phyloP scores from a whole-genome alignment of 192 early-diverging fungal genomes.

The Funneliformis mosseae region DNA sequence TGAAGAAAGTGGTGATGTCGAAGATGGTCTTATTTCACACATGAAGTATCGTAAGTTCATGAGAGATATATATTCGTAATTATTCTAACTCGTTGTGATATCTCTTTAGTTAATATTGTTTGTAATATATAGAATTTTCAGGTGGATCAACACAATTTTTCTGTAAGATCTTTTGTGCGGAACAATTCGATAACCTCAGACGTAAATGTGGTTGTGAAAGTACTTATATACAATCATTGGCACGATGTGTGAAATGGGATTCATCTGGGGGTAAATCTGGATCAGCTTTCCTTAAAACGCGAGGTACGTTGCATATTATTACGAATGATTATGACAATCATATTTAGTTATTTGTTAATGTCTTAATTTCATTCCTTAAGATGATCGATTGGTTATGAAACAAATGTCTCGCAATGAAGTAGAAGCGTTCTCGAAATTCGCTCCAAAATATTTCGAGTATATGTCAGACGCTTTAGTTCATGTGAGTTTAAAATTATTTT shows the following conservation, averaged over 20 bases:
- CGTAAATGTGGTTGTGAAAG: constrained; percentile 82
- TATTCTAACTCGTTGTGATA: neutral
- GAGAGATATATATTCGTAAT: neutral
- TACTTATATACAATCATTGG: constrained; percentile 81
- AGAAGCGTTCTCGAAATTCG: constrained; percentile 87
- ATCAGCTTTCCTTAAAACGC: constrained; percentile 86
- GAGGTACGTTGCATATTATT: constrained; percentile 44
- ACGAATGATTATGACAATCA: constrained; percentile 3
- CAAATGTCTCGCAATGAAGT: constrained; percentile 82
- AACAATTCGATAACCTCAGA: constrained; percentile 90
- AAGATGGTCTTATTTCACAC: constrained; percentile 71
- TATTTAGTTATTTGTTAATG: constrained; percentile 1
- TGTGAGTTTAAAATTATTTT: constrained; percentile 55
- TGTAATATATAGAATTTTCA: constrained; percentile 54
- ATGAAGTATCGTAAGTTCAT: constrained; percentile 68
- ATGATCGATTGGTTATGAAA: constrained; percentile 92
- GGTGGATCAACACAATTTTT: constrained; percentile 77
- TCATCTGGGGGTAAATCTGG: constrained; percentile 90
- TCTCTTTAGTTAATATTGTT: neutral
- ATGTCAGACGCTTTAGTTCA: constrained; percentile 75
- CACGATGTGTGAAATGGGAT: constrained; percentile 86
- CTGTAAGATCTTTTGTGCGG: constrained; percentile 90
- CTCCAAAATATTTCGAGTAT: constrained; percentile 88
- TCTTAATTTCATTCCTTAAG: constrained; percentile 38
- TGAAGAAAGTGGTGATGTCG: constrained; percentile 51